Conservation (phyloP, 441 rosid species). For the Brassica hybrid region DNA sequence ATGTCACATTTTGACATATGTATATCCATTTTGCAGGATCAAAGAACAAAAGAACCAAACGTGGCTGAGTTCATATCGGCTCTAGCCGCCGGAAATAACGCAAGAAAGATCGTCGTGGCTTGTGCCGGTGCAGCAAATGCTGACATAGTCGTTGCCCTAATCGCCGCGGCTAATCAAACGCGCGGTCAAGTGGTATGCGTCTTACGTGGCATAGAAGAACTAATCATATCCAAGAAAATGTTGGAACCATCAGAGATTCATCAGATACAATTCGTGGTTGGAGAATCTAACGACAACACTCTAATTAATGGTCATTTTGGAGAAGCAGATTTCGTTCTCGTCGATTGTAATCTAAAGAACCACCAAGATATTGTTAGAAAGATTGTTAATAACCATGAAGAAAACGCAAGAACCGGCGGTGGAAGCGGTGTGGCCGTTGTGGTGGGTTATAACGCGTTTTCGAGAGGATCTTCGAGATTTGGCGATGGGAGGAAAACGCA, state of each 20-base stretch:
- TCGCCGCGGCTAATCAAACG: slow-evolving; percentile 82
- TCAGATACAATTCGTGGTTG: slow-evolving; percentile 63
- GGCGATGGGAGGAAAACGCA: slow-evolving; percentile 68
- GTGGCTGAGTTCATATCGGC: slow-evolving; percentile 89
- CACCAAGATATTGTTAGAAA: slow-evolving; percentile 55
- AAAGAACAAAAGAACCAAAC: slow-evolving; percentile 75
- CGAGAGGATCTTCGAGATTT: slow-evolving; percentile 61
- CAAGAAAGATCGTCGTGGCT: slow-evolving; percentile 72
- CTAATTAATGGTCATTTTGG: slow-evolving; percentile 45
- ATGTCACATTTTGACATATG: slow-evolving; percentile 17
- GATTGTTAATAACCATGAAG: slow-evolving; percentile 39
- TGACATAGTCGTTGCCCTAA: slow-evolving; percentile 61
- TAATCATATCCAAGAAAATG: slow-evolving; percentile 46
- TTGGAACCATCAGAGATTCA: slow-evolving; percentile 51
- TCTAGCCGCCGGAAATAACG: slow-evolving; percentile 85
- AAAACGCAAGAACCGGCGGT: slow-evolving; percentile 32
- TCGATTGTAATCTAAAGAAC: slow-evolving; percentile 71
- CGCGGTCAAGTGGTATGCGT: slow-evolving; percentile 79
- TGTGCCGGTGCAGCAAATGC: slow-evolving; percentile 59
- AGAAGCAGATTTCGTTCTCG: slow-evolving; percentile 79
- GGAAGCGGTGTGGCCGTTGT: slow-evolving; percentile 48
- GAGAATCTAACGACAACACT: slow-evolving; percentile 47
- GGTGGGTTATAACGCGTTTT: slow-evolving; percentile 79
- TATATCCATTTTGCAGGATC: slow-evolving; percentile 55
- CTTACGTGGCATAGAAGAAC: slow-evolving; percentile 49